Base-by-base conservation (phyloP, 768 basidiomycete genomes). In the Rhodotorula paludigena region DNA sequence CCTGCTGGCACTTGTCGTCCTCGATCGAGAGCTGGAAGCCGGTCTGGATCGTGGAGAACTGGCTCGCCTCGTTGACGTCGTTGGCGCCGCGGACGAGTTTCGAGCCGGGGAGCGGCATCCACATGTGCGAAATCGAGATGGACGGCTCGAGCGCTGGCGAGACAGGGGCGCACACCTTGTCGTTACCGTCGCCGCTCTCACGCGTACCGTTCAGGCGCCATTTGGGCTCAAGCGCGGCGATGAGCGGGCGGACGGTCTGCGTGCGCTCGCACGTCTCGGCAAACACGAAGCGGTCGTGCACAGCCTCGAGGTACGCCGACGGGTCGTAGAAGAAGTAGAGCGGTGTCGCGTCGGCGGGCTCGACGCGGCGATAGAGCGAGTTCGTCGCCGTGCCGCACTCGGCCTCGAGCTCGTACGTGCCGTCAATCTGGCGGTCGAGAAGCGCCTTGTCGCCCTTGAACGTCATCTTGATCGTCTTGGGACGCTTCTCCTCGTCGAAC, bases 361-460 rank as follows among this genome's bases (percentile, higher is more conserved):
- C 81, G 0, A 77, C 61, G 70, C 84, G 86, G 78, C 84, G 86
- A 78, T 94, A 91, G 54, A 97, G 81, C 30, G 88, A 88, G 33
- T 84, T 83, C 76, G 89, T 90, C 14, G 93, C 90, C 3, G 90
- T 90, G 12, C 92, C 92, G 64, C 93, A 97, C 76, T 87, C 87
- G 69, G 89, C 87, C 59, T 92, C 81, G 55, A 92, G 85, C 33
- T 80, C 78, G 76, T 96, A 97, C 3, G 80, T 81, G 10, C 93
- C 93, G 11, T 87, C 86, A 52, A 96, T 86, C 75, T 90, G 85
- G 53, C 87, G 85, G 77, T 94, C 92, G 38, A 89, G 83, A 60
- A 66, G 28, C 25, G 51, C 39, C 23, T 38, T 48, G 39, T 52
- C 35, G 39, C 70, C 58, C 5, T 49, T 88, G 84, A n/a, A 32